Conservation (phyloP, 2,329 filamentous ascomycete species). For the Parascedosporium putredinis region DNA sequence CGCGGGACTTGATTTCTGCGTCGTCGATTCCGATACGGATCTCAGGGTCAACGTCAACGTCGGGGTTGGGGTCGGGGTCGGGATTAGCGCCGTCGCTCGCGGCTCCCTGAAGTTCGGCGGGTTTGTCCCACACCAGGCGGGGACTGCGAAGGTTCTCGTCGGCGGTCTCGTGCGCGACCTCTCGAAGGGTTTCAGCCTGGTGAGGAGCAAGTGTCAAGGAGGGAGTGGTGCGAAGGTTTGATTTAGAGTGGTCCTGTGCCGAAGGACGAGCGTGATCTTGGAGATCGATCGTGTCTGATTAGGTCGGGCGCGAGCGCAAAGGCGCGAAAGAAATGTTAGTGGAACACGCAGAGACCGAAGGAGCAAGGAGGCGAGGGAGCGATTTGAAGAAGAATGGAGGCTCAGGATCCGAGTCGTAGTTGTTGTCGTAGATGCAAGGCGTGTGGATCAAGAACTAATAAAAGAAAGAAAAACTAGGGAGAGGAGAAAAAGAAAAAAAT, state of each 20-base stretch:
- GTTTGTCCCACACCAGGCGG: conserved; percentile 41
- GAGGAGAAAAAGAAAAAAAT: too few species aligned
- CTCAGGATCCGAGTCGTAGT: background rate
- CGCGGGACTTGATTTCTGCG: conserved; percentile 14
- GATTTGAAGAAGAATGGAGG: conserved; percentile 6
- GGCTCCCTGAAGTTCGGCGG: conserved; percentile 12
- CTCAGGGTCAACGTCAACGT: conserved; percentile 22
- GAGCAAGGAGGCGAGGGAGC: too few species aligned
- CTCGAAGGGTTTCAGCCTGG: conserved; percentile 74
- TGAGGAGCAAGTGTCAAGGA: conserved; percentile 64
- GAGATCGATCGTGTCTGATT: conserved; percentile 81
- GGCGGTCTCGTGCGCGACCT: conserved; percentile 65
- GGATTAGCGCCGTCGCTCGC: conserved; percentile 30
- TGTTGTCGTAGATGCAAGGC: background rate
- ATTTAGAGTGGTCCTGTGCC: conserved; percentile 49
- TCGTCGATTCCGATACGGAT: conserved; percentile 9
- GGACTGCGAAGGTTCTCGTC: conserved; percentile 61
- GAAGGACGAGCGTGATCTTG: conserved; percentile 76
- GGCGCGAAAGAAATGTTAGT: conserved; percentile 1
- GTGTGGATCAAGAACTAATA: too few species aligned
- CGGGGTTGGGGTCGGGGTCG: too few species aligned
- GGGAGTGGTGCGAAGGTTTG: conserved; percentile 1
- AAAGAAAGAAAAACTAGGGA: too few species aligned
- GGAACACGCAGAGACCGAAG: too few species aligned
- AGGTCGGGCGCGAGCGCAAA: background rate